These are phyloP conservation scores for Aureobasidium sp. DNA, from an alignment of 2,329 filamentous ascomycete genomes.

Conservation along the genomic window DNA sequence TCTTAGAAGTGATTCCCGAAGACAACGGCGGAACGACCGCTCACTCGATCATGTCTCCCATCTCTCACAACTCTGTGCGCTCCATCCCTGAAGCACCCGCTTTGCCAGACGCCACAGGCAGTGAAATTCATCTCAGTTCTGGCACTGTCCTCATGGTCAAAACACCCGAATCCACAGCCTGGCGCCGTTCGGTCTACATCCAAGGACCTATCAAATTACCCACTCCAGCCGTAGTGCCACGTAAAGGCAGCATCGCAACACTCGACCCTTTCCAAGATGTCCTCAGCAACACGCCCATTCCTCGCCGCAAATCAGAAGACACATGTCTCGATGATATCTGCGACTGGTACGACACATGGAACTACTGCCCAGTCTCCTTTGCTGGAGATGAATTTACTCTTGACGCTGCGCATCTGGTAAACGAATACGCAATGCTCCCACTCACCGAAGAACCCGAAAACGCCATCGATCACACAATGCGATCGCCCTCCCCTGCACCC, in stretches of 20 bases:
- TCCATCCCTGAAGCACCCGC: neutral
- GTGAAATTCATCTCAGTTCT: conserved; percentile 24
- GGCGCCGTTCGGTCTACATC: conserved; percentile 29
- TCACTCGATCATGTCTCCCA: neutral
- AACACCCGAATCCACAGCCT: conserved; percentile 26
- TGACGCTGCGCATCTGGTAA: neutral
- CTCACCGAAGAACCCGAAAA: neutral
- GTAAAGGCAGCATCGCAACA: conserved; percentile 34
- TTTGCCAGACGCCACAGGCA: conserved; percentile 1
- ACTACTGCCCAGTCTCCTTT: conserved; percentile 19
- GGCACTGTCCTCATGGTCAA: conserved; percentile 27
- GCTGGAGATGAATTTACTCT: neutral
- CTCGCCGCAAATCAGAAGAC: conserved; percentile 26
- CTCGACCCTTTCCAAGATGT: conserved; percentile 30
- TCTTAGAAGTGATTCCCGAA: conserved; percentile 8
- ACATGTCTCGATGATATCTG: conserved; percentile 31
- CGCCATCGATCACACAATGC: neutral
- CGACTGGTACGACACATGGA: conserved; percentile 33
- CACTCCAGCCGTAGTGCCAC: conserved; percentile 23
- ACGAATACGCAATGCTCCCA: neutral
- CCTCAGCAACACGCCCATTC: conserved; percentile 15
- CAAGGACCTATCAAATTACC: conserved; percentile 34
- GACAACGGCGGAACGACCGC: neutral
- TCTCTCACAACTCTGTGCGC: neutral
- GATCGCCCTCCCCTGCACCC: neutral